Base-by-base conservation (phyloP, 352 stramenopile genomes). In the Globisporangium middletonii region DNA sequence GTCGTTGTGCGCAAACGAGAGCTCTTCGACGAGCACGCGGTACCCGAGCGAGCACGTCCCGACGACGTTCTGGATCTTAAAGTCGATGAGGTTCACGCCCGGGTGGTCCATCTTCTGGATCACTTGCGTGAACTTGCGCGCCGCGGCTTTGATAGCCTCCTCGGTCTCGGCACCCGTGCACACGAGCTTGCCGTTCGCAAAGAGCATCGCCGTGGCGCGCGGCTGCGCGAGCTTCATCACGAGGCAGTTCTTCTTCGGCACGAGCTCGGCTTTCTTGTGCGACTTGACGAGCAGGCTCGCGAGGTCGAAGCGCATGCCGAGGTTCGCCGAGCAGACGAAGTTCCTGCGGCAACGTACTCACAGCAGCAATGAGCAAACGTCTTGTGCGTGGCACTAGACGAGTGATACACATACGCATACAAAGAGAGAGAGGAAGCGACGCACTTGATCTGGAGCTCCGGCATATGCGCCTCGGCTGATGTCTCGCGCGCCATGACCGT, bases 31-130 rank as follows among this genome's bases (percentile, higher is more conserved):
- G 48, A 94, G 79, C 57, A 94, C 75, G 67, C 79, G 79, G 53
- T 92, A 91, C 57, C 78, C 82, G 27, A 91, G 62, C 42, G 74
- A 62, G 54, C 82, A 91, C 27, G 75, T 77, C 30, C 74, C 84
- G 28, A 94, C 80, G 50, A 94, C 76, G 53, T 94, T 94, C 62
- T 92, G 79, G 60, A 94, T 88, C 67, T 91, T 91, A 35, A 94
- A 94, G 59, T 94, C 81, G 58, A 92, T 94, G 55, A 94, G 77
- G 59, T 89, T 89, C 28, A 94, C 82, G 55, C 80, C 77, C 26
- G 82, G 82, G 60, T 88, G 85, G 60, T 92, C 82, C 72, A 92
- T 87, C 62, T 90, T 89, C 68, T 94, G 81, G 55, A 94, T 90
- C 60, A 94, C 69, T 54, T 91, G 82, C 23, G 84, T 92, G 53